Base-by-base conservation (phyloP, 257 asterid genomes). In the Solanum etuberosum region DNA sequence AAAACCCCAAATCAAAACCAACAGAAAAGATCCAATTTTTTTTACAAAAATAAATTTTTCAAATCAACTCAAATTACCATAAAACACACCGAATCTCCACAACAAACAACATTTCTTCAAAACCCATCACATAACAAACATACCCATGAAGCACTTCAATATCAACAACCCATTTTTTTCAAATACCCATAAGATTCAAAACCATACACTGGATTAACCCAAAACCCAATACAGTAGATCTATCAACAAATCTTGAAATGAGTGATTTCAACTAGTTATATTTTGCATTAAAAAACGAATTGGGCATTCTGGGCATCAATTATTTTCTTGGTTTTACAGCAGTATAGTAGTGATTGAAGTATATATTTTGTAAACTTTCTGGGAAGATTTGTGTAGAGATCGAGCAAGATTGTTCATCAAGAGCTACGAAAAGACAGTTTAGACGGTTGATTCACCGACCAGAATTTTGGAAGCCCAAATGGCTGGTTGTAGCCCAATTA, bases 21-120 rank as follows among this genome's bases (percentile, higher is more conserved):
- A 54, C 43, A 46, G 6, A 61, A 27, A 48, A 42, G 63, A 32
- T 76, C 57, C 85, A 86, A 21, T 0, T 10, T 5, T 12, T n/a
- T 9, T 25, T 4, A 82, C 77, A 81, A 86, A 65, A 72, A 87
- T 18, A 42, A 70, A 76, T 43, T 82, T 68, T 87, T 83, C 25
- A 51, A 40, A 76, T 89, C 85, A 86, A 88, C 87, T 86, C 90
- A 84, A 85, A 86, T 85, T 54, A 71, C 86, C 91, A 84, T 91
- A 83, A 71, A 84, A 80, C 72, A 87, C 88, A 27, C 86, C 43
- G 68, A 84, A 89, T 85, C 88, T 70, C 88, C 88, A 14, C 38
- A 35, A 77, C 34, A 42, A 83, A 59, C 72, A 87, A 34, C 68
- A 48, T 29, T 48, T 87, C 57, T 85, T 68, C 83, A 78, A 32